Base-by-base conservation (phyloP, 2,329 filamentous ascomycete genomes). In the Colletotrichum sp. region DNA sequence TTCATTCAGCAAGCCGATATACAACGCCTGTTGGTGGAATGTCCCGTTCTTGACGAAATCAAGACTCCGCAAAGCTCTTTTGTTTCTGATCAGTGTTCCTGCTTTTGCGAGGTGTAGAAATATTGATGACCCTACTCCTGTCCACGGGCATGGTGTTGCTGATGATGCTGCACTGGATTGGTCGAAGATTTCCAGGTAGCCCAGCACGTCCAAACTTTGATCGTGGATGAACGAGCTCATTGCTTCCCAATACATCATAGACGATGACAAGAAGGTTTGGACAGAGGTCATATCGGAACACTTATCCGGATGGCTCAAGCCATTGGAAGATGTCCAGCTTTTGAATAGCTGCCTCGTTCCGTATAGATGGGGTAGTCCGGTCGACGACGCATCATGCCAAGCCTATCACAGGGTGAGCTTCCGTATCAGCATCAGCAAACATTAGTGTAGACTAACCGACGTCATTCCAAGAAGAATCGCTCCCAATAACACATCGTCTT, bases 301-400 rank as follows among this genome's bases (percentile, higher is more conserved):
- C 1, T 0, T 25, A 2, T 13, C 25, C 13, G 16, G 13, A 25
- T 18, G 13, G 2, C 4, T 0, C 22, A 58, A 27, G 13, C 1
- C 1, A 1, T 27, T 58, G 1, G 15, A 25, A 28, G 55, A 9
- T 28, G 3, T 25, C 55, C 55, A 58, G 1, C 22, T 1, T 18
- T 58, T 58, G 55, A 58, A 58, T 10, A 58, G 27, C 5, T 58
- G 7, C 4, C 55, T 58, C 2, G 55, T 28, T 1, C 55, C 25
- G 16, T 58, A 58, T 9, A 58, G 22, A 28, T 58, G 55, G 0
- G 55, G 22, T 18, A 58, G 6, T 0, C 55, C 55, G 28, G 55
- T 58, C 13, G 55, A 58, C 5, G 55, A 58, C 25, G 25, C 55
- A 18, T 58, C 55, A 18, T 58, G 55, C 55, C 55, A 58, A 10